Conservation (phyloP, 768 basidiomycete species). For the Boletus rubropictus region DNA sequence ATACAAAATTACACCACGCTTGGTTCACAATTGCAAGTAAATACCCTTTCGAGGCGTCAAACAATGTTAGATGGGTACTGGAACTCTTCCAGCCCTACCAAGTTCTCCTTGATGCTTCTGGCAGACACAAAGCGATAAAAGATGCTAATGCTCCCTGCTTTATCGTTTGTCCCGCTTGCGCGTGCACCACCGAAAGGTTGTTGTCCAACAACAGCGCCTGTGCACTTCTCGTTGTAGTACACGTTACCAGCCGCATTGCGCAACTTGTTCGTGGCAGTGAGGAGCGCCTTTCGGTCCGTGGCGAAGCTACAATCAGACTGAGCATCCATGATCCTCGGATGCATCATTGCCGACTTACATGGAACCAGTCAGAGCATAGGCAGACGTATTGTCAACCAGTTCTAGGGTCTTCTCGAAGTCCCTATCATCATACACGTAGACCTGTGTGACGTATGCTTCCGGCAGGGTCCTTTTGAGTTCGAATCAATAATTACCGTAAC, state of each 20-base stretch:
- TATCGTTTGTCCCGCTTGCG: conserved; percentile 95
- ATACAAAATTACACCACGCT: background rate
- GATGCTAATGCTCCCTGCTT: conserved; percentile 79
- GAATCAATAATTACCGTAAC: conserved; percentile 56
- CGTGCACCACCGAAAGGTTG: conserved; percentile 97
- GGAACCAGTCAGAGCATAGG: conserved; percentile 91
- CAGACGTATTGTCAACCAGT: conserved; percentile 78
- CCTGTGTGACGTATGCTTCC: conserved; percentile 35
- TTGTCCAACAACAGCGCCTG: conserved; percentile 95
- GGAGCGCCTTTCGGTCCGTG: conserved; percentile 70
- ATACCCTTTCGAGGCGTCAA: conserved; percentile 29
- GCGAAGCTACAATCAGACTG: conserved; percentile 57
- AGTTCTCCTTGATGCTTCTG: conserved; percentile 96
- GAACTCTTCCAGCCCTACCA: conserved; percentile 76
- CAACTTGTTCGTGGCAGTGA: conserved; percentile 74
- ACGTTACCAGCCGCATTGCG: conserved; percentile 93
- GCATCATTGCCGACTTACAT: conserved; percentile 50
- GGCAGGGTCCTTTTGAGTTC: background rate
- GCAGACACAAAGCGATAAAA: conserved; percentile 81
- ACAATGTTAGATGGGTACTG: conserved; percentile 83
- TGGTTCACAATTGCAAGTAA: background rate
- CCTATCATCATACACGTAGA: conserved; percentile 83
- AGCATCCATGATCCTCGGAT: conserved; percentile 5
- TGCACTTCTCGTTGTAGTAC: conserved; percentile 98
- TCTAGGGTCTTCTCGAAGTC: conserved; percentile 84